These are phyloP conservation scores for Cordyceps farinosa DNA, from an alignment of 2,329 filamentous ascomycete genomes.

Conservation along the genomic window DNA sequence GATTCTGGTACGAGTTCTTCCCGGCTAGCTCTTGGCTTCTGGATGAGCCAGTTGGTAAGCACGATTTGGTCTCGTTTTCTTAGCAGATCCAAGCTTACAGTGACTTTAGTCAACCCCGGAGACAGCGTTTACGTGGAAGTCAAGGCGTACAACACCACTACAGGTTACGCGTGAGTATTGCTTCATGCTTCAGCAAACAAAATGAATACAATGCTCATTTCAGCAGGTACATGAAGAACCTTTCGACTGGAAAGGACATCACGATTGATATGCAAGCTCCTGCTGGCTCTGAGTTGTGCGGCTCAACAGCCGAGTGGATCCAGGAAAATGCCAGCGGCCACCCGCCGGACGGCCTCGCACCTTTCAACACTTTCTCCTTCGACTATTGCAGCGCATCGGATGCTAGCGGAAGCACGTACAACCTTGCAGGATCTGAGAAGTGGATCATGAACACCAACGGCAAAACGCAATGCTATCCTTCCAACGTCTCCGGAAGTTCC, in stretches of 20 bases:
- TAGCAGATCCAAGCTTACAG: not conserved
- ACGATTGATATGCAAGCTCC: not conserved
- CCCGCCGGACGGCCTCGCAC: not conserved
- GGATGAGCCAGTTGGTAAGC: not conserved
- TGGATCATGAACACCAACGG: not conserved
- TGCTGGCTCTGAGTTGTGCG: not conserved
- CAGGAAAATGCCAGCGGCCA: not conserved
- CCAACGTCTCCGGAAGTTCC: not conserved
- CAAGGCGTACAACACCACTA: not conserved
- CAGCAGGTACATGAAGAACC: not conserved
- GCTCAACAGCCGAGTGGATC: not conserved
- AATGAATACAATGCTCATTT: no score
- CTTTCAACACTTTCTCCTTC: not conserved
- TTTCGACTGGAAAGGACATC: not conserved
- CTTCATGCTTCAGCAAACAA: no score
- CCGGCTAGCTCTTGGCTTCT: not conserved
- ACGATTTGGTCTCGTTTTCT: not conserved
- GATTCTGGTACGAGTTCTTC: slow-evolving; percentile 10
- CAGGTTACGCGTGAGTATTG: not conserved
- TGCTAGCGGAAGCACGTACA: not conserved
- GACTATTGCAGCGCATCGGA: not conserved
- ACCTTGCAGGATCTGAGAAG: not conserved
- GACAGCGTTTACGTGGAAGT: not conserved
- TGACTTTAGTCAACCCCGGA: not conserved
- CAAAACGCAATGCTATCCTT: not conserved